Evolutionary conservation across 2,329 filamentous ascomycete species (phyloP), one percentile per base, ranked within the genome.

Genomic region (Tolypocladium inflatum): DNA sequence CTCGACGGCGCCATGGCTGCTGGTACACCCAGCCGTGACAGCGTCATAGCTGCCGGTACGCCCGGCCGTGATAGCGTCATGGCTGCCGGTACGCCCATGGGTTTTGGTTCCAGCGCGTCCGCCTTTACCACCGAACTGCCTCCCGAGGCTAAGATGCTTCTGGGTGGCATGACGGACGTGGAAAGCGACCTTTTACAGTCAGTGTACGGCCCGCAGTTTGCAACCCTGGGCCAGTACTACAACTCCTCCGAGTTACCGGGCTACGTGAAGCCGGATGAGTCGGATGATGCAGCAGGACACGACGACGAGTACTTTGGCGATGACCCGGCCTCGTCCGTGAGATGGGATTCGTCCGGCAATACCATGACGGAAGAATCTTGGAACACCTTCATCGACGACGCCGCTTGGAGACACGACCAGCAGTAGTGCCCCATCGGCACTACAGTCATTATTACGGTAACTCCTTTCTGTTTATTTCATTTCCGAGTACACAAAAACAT

Each of bases 91-190:
- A 57, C 30, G 59, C 26, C 63, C 61, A 4, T 57, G 48, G 60
- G 64, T 23, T 58, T 63, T 52, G 57, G 62, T 42, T 58, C 67
- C 1, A 62, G 63, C 2, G 60, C 61, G 1, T 77, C 76, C 0
- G 66, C 66, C 1, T 79, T 79, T 55, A 78, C 76, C 0, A 64
- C 74, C 0, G 72, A 77, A 59, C 63, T 79, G 8, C 70, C 77
- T 0, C 62, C 71, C 1, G 76, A 79, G 54, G 70, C 73, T 2
- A 76, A 73, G 62, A 73, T 76, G 73, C 66, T 79, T 62, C 63
- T 69, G 43, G 59, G 58, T 8, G 70, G 70, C 8, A 56, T 72
- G 19, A 2, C 19, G 15, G 69, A 70, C 37, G 66, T 72, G 62
- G 66, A 55, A 35, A 65, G 68, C 7, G 66, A 66, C 1, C 60